Evolutionary conservation across 331 rosid species (phyloP).

Genomic region (Quercus lobata): DNA sequence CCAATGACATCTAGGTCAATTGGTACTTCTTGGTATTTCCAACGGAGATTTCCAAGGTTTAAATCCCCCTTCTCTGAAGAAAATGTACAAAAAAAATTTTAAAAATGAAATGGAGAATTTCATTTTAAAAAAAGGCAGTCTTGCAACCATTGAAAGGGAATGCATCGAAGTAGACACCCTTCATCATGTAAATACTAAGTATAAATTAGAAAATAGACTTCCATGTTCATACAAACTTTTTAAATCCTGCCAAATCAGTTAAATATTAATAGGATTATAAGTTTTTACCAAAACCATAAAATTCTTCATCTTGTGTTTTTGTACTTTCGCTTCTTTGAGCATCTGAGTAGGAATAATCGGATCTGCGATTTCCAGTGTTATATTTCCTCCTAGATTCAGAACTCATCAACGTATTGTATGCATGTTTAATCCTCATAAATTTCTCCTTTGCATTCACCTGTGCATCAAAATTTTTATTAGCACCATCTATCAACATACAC

Average conservation of each 20-base stretch:
- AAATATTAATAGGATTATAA: conserved; percentile 1
- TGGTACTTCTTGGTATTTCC: too few relatives aligned
- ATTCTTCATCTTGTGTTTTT: conserved; percentile 56
- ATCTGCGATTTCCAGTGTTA: conserved; percentile 51
- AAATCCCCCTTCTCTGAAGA: too few relatives aligned
- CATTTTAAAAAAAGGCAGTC: neutral
- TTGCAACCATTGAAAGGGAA: neutral
- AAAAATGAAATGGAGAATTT: too few relatives aligned
- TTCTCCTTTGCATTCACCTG: conserved; percentile 90
- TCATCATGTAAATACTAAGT: neutral
- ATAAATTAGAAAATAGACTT: neutral
- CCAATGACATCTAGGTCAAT: too few relatives aligned
- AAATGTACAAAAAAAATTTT: too few relatives aligned
- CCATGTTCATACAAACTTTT: neutral
- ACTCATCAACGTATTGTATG: conserved; percentile 76
- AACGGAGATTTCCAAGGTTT: too few relatives aligned
- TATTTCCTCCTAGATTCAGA: conserved; percentile 72
- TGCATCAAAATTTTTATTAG: conserved; percentile 11
- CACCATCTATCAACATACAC: neutral
- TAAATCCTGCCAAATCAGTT: neutral
- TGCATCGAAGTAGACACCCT: neutral
- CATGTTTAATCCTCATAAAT: conserved; percentile 92
- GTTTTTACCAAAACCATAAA: conserved; percentile 81
- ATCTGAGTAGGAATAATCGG: conserved; percentile 43
- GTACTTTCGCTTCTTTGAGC: conserved; percentile 48